Percentiles rank a stretch among this genome's conserved stretches.
Evolutionary conservation across 345 rosid genomes (phyloP).

Genomic region (Syzygium grande): DNA sequence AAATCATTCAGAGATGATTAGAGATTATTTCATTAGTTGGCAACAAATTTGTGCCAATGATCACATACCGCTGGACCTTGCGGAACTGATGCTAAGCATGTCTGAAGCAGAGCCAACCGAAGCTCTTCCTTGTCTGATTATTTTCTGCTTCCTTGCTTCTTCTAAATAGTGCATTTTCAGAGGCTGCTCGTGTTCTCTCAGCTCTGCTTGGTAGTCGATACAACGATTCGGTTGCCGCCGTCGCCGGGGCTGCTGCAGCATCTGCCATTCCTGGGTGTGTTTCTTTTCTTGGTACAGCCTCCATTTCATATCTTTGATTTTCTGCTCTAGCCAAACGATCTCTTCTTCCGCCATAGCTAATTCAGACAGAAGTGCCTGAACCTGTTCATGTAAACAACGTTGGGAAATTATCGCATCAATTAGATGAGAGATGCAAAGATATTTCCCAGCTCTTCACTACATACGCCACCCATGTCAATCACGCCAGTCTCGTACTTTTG

Average conservation of each 20-base stretch:
- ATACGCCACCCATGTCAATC: neutral
- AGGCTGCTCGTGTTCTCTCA: slow-evolving; percentile 21
- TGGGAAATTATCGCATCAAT: neutral
- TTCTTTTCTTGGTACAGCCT: slow-evolving; percentile 49
- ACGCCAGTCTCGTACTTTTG: neutral
- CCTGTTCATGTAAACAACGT: slow-evolving; percentile 20
- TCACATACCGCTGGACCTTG: slow-evolving; percentile 35
- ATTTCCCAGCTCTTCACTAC: no score
- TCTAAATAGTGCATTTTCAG: slow-evolving; percentile 43
- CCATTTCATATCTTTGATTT: slow-evolving; percentile 56
- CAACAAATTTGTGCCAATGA: neutral
- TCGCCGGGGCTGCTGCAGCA: slow-evolving; percentile 22
- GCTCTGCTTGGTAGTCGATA: neutral
- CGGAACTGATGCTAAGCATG: slow-evolving; percentile 29
- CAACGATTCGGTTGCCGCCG: slow-evolving; percentile 15
- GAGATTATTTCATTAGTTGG: neutral
- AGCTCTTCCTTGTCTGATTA: slow-evolving; percentile 39
- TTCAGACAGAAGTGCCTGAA: slow-evolving; percentile 52
- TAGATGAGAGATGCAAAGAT: neutral
- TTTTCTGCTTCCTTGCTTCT: slow-evolving; percentile 24
- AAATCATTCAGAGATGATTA: neutral
- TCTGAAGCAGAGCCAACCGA: slow-evolving; percentile 59
- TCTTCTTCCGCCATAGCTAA: slow-evolving; percentile 69
- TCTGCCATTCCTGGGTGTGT: slow-evolving; percentile 32
- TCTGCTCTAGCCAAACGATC: slow-evolving; percentile 63